Evolutionary conservation across 345 rosid species (phyloP), one percentile per base, ranked within the genome.

Genomic region (Triadica sebifera): DNA sequence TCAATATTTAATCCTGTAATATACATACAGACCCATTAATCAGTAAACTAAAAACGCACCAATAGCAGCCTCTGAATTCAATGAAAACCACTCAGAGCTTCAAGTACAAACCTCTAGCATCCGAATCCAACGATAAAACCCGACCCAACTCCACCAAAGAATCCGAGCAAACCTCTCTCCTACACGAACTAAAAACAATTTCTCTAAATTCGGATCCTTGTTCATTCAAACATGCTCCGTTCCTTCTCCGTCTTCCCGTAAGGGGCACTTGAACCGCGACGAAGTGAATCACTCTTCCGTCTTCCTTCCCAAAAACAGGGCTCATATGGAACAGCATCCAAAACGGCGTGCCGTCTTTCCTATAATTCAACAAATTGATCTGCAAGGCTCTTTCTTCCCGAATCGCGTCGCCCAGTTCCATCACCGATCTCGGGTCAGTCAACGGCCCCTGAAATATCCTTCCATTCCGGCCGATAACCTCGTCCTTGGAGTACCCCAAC

Each of bases 251-350:
- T 25, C 34, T 70, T 61, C 81, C 65, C 17, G 71, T 61, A 58
- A 91, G 82, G 8, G 99, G 99, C 37, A 95, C 87, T 84, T 95
- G 99, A 81, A 87, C 96, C 12, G 94, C 98, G 37, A 91, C 86
- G 69, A 95, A 93, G 79, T 95, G 86, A 72, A 78, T 79, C 12
- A 88, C 91, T 78, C 81, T 77, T 34, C 98, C 97, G 25, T 90
- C 91, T 16, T 79, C 81, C 75, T 71, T 80, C 51, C 84, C 79
- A 63, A 91, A 93, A 67, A 95, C 87, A 1, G 97, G 99, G 67
- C 66, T 65, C 94, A 93, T 80, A 63, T 79, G 88, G 77, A 95
- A 95, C 86, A 91, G 49, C 86, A 91, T 83, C 99, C 99, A 93
- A 79, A 91, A 90, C 24, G 99, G 94, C 4, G 96, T 87, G 67